Evolutionary conservation across 176 grass and related monocot species (phyloP).

Genomic region (Bothriochloa decipiens): DNA sequence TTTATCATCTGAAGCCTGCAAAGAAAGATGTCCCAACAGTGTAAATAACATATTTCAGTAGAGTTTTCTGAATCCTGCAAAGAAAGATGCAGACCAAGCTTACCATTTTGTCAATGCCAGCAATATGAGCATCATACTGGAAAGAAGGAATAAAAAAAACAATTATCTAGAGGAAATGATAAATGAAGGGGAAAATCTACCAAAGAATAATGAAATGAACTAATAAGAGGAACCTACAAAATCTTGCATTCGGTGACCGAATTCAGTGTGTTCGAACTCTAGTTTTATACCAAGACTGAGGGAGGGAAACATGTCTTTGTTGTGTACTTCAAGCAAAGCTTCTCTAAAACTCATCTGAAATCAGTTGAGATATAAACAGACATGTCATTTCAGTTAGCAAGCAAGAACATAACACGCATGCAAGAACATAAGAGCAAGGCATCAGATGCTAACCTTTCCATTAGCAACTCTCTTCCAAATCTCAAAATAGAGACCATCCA

Average conservation of each 20-base stretch:
- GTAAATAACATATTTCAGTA: not conserved
- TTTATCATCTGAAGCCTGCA: conserved; percentile 7
- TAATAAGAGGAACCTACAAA: not conserved
- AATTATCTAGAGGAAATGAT: not conserved
- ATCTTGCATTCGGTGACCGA: not conserved
- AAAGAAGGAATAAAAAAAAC: not conserved
- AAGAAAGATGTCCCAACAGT: not conserved
- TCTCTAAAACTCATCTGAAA: not conserved
- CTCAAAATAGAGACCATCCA: conserved; percentile 29
- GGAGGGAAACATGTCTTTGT: not conserved
- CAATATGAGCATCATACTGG: conserved; percentile 16
- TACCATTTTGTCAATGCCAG: conserved; percentile 23
- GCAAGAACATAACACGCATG: not conserved
- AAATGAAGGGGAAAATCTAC: too few relatives aligned
- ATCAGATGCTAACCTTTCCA: not conserved
- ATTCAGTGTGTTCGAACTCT: not conserved
- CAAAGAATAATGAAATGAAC: not conserved
- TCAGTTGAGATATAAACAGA: not conserved
- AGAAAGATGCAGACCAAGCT: not conserved
- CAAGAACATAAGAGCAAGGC: not conserved
- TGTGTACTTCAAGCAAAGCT: not conserved
- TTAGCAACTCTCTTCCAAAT: conserved; percentile 40
- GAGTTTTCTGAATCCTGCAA: too few relatives aligned
- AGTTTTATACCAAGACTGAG: not conserved
- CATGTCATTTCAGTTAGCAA: not conserved